phyloP scores from a whole-genome alignment of 2,329 filamentous ascomycete genomes.

The Xenoacremonium recifei region DNA sequence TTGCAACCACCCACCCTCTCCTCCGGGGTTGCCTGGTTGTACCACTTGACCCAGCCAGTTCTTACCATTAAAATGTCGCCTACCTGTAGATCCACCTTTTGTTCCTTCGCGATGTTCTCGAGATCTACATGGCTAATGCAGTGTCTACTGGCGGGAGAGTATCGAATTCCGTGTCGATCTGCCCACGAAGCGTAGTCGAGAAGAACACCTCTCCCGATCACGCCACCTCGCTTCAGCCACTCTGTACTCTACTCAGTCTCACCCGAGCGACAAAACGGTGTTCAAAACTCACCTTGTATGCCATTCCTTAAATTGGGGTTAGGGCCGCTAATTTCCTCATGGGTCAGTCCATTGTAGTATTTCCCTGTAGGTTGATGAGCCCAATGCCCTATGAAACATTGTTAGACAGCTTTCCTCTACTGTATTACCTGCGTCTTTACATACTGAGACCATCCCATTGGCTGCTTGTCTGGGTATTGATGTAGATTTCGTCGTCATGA shows the following conservation, averaged over 20 bases:
- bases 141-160: conserved; percentile 51
- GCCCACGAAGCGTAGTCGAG: conserved; percentile 54
- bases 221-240: conserved; percentile 49
- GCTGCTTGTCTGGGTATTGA: conserved; percentile 55
- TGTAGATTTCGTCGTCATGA: conserved; percentile 49
- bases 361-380: too few relatives aligned
- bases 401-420: too few relatives aligned
- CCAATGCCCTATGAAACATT: too few relatives aligned
- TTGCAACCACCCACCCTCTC: conserved; percentile 2
- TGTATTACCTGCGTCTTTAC: too few relatives aligned
- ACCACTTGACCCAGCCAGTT: conserved; percentile 60
- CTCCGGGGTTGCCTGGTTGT: conserved; percentile 29
- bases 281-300: too few relatives aligned
- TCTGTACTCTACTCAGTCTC: conserved; percentile 1
- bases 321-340: too few relatives aligned
- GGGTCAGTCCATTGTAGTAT: too few relatives aligned
- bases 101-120: conserved; percentile 54
- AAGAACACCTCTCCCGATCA: conserved; percentile 55
- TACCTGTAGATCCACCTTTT: conserved; percentile 61
- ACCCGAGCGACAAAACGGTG: too few relatives aligned
- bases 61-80: conserved; percentile 68
- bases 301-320: too few relatives aligned
- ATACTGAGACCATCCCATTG: conserved; percentile 54
- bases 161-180: conserved; percentile 47
- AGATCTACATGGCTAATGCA: conserved; percentile 56